Percentiles rank a stretch among this genome's conserved stretches.
phyloP scores from a whole-genome alignment of 2,329 filamentous ascomycete species.

The Aspergillus sp. region DNA sequence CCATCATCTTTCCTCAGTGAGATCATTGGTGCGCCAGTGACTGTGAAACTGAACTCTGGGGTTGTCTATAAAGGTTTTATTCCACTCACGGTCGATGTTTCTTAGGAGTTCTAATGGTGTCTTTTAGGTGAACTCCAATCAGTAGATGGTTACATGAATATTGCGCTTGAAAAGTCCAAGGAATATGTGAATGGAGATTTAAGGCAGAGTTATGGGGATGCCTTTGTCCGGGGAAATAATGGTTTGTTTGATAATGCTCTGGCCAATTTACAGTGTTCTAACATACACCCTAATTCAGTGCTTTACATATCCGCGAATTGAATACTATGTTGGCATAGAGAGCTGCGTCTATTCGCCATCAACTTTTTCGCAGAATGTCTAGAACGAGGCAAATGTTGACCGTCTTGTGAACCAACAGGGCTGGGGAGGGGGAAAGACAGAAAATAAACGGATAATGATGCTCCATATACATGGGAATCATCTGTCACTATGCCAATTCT shows the following conservation, averaged over 20 bases:
- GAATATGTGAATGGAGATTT: conserved; percentile 83
- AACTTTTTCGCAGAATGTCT: too few species aligned
- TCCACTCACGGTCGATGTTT: neutral
- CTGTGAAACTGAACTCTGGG: conserved; percentile 96
- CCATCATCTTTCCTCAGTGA: conserved; percentile 88
- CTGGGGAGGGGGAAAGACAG: too few species aligned
- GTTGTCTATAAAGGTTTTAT: conserved; percentile 88
- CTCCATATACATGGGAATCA: too few species aligned
- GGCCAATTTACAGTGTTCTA: neutral
- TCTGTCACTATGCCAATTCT: too few species aligned
- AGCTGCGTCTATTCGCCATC: too few species aligned
- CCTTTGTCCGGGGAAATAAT: conserved; percentile 93
- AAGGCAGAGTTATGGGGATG: conserved; percentile 79
- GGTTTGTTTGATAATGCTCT: conserved; percentile 46
- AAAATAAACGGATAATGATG: too few species aligned
- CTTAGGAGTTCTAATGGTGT: conserved; percentile 2
- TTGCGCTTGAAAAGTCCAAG: conserved; percentile 89
- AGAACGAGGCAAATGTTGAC: too few species aligned
- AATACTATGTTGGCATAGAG: neutral
- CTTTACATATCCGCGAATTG: conserved; percentile 35
- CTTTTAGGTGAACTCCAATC: conserved; percentile 79
- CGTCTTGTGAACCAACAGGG: too few species aligned
- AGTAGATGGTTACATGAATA: conserved; percentile 99
- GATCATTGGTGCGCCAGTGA: conserved; percentile 89
- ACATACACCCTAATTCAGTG: conserved; percentile 6